Conservation (phyloP, 176 grass and related monocot genomes). For the Saccharum spontaneum region DNA sequence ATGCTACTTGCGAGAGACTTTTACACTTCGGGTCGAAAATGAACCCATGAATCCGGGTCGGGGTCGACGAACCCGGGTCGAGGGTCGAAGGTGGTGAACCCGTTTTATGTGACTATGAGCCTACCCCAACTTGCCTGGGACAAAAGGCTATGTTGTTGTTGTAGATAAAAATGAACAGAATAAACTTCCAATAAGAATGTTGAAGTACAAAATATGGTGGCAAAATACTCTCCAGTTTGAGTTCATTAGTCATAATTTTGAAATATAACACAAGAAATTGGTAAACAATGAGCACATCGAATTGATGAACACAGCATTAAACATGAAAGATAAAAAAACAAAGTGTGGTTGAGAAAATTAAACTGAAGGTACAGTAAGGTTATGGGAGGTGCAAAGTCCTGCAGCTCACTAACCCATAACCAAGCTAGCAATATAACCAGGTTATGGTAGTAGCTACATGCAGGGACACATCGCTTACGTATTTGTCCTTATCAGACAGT, state of each 20-base stretch:
- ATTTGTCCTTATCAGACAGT: slow-evolving; percentile 45
- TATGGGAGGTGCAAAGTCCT: slow-evolving; percentile 34
- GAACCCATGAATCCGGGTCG: no score
- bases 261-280: background rate
- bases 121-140: no score
- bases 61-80: no score
- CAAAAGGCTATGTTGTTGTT: no score
- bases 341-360: background rate
- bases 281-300: background rate
- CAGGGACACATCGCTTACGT: slow-evolving; percentile 49
- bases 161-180: no score
- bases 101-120: no score
- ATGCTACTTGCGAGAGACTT: no score
- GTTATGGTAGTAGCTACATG: slow-evolving; percentile 53
- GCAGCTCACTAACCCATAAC: slow-evolving; percentile 34
- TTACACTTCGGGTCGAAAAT: no score
- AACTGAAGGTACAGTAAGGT: background rate
- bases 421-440: slow-evolving; percentile 31
- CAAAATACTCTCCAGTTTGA: background rate
- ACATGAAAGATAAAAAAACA: slow-evolving; percentile 16
- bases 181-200: background rate
- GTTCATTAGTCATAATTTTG: background rate
- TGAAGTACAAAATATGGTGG: background rate
- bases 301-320: background rate
- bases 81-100: no score